Percentiles rank a stretch among this genome's conserved stretches.
Evolutionary conservation across 78 protist genomes (phyloP).

Genomic region (Diacronema lutheri): DNA sequence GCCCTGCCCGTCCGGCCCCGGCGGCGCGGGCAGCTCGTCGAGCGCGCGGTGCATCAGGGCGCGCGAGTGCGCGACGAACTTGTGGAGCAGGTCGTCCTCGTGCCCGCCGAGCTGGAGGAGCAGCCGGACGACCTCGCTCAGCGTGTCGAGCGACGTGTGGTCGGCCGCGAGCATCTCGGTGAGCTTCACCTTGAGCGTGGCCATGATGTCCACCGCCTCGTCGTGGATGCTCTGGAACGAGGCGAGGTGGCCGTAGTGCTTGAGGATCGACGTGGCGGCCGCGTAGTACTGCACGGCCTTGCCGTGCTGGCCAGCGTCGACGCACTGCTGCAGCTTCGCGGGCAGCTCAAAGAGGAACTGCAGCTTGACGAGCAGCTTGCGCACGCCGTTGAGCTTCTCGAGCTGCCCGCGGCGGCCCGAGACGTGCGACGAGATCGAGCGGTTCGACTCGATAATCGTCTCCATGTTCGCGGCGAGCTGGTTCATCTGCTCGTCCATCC

Average conservation of each 20-base stretch:
- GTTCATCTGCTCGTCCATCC: slow-evolving; percentile 74
- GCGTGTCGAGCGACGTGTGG: background rate
- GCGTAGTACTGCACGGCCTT: slow-evolving; percentile 73
- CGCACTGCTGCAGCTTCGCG: slow-evolving; percentile 59
- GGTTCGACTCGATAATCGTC: slow-evolving; percentile 44
- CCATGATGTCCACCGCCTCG: slow-evolving; percentile 11
- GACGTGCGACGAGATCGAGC: slow-evolving; percentile 57
- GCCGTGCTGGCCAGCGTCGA: slow-evolving; percentile 55
- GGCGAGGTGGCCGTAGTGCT: slow-evolving; percentile 69
- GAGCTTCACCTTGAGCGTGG: background rate
- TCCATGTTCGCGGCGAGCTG: slow-evolving; percentile 65
- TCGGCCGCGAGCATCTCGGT: background rate
- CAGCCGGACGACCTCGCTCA: background rate
- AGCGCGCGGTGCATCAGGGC: background rate
- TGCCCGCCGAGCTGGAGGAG: background rate
- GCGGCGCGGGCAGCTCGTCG: background rate
- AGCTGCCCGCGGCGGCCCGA: slow-evolving; percentile 17
- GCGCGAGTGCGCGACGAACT: background rate
- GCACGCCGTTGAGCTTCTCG: background rate
- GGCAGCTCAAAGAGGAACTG: slow-evolving; percentile 87
- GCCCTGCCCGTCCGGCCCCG: too few species aligned
- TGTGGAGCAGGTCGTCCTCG: background rate
- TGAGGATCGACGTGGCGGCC: slow-evolving; percentile 57
- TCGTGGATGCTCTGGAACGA: slow-evolving; percentile 61
- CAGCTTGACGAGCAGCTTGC: slow-evolving; percentile 32